Conservation (phyloP, 169 alveolate genomes). For the Cryptosporidium ryanae region DNA sequence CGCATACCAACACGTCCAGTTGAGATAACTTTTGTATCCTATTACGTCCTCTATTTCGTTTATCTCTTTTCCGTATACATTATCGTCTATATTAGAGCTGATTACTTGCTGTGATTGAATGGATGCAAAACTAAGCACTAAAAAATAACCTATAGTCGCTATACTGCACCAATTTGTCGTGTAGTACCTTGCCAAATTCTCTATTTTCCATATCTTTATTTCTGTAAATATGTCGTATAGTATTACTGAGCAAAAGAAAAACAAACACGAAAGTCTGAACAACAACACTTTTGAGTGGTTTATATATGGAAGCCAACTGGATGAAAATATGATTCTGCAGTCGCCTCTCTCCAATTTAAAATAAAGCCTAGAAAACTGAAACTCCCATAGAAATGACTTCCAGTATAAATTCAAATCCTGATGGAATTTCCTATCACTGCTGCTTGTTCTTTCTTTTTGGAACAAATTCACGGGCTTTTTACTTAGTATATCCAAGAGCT, state of each 20-base stretch:
- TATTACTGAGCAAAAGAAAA: slow-evolving; percentile 12
- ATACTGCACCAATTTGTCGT: slow-evolving; percentile 74
- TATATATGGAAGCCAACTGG: slow-evolving; percentile 60
- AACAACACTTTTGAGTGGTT: slow-evolving; percentile 43
- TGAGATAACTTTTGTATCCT: slow-evolving; percentile 25
- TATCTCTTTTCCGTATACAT: slow-evolving; percentile 34
- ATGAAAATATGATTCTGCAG: slow-evolving; percentile 61
- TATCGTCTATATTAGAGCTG: slow-evolving; percentile 20
- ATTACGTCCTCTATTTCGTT: slow-evolving; percentile 46
- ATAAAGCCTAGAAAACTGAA: slow-evolving; percentile 56
- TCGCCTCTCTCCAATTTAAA: slow-evolving; percentile 63
- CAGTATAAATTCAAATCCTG: slow-evolving; percentile 21
- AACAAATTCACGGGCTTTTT: slow-evolving; percentile 31
- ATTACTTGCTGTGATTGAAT: slow-evolving; percentile 14
- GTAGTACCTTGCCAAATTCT: slow-evolving; percentile 57
- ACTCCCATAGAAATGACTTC: slow-evolving; percentile 70
- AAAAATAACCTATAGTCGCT: slow-evolving; percentile 66
- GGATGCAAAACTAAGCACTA: slow-evolving; percentile 46
- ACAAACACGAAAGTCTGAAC: slow-evolving; percentile 37
- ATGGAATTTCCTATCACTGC: slow-evolving; percentile 7
- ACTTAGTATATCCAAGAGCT: slow-evolving; percentile 22
- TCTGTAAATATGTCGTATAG: slow-evolving; percentile 61
- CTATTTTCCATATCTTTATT: slow-evolving; percentile 68
- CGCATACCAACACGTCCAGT: slow-evolving; percentile 74
- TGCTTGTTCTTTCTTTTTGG: not conserved